These are phyloP conservation scores for Globisporangium megalacanthum DNA, from an alignment of 352 stramenopile genomes.

Conservation along the genomic window DNA sequence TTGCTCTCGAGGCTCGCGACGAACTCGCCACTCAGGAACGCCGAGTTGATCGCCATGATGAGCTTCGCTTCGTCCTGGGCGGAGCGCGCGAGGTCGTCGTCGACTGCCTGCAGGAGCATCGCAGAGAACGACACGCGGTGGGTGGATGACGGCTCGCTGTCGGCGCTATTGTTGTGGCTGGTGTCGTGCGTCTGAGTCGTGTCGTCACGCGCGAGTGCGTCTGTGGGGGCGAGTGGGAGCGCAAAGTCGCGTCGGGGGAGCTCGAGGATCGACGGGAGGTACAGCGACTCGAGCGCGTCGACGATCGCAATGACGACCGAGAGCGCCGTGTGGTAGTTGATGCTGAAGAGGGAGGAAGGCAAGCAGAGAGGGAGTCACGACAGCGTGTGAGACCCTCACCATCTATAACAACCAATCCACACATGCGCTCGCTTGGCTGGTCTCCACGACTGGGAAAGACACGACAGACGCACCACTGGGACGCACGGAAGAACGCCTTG, in stretches of 20 bases:
- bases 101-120: conserved; percentile 69
- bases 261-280: conserved; percentile 67
- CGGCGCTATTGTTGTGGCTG: conserved; percentile 12
- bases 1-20: conserved; percentile 51
- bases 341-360: conserved; percentile 25
- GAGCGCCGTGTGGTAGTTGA: conserved; percentile 78
- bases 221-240: conserved; percentile 30
- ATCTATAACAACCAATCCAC: too few species aligned
- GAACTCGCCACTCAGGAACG: conserved; percentile 76
- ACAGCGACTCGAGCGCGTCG: conserved; percentile 77
- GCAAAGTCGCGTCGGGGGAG: conserved; percentile 55
- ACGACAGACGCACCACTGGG: conserved; percentile 46
- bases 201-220: not conserved
- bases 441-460: not conserved
- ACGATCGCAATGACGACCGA: conserved; percentile 80
- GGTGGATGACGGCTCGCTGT: conserved; percentile 1
- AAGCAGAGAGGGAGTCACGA: not conserved
- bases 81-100: conserved; percentile 61
- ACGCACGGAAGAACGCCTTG: conserved; percentile 73
- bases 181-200: not conserved
- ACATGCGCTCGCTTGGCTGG: too few species aligned
- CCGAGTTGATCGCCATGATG: conserved; percentile 87
- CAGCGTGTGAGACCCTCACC: not conserved
- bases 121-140: conserved; percentile 71
- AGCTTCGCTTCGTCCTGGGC: conserved; percentile 69